Percentiles rank a stretch among this genome's conserved stretches.
These are phyloP conservation scores for Wallacemonas rigidus DNA, from an alignment of 208 protist species.

Conservation along the genomic window DNA sequence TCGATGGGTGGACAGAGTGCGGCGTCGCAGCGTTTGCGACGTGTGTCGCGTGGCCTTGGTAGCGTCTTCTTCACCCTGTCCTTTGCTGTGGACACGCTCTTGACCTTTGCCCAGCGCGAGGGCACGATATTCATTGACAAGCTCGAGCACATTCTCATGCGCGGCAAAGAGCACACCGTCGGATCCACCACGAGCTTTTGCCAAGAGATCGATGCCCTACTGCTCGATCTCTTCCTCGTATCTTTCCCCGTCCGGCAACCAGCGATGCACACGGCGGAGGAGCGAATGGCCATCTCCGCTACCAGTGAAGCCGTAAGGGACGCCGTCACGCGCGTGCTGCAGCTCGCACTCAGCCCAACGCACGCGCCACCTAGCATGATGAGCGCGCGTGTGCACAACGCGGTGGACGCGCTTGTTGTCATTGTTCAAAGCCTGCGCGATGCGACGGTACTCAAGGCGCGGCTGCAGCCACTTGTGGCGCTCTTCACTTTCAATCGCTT, in stretches of 20 bases:
- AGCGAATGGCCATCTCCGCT: slow-evolving; percentile 25
- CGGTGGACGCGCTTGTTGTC: slow-evolving; percentile 69
- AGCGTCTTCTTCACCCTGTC: slow-evolving; percentile 79
- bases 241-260: slow-evolving; percentile 38
- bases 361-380: slow-evolving; percentile 58
- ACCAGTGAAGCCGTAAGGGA: slow-evolving; percentile 36
- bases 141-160: slow-evolving; percentile 45
- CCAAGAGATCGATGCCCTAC: slow-evolving; percentile 57
- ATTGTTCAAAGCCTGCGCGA: slow-evolving; percentile 41
- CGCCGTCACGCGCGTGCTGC: slow-evolving; percentile 45
- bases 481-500: slow-evolving; percentile 84
- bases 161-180: slow-evolving; percentile 19
- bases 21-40: slow-evolving; percentile 13
- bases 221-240: slow-evolving; percentile 56
- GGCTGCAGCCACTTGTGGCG: slow-evolving; percentile 62
- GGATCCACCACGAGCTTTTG: slow-evolving; percentile 68
- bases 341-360: slow-evolving; percentile 57
- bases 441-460: slow-evolving; percentile 42
- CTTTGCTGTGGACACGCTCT: slow-evolving; percentile 74
- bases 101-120: slow-evolving; percentile 70
- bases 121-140: slow-evolving; percentile 47
- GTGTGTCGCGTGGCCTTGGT: slow-evolving; percentile 48
- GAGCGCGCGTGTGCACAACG: slow-evolving; percentile 47
- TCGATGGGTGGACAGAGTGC: slow-evolving; percentile 26
- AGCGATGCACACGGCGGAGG: slow-evolving; percentile 3